A percentile compares a stretch with the other conserved stretches of the same genome.
Conservation (phyloP, 1,284 basidiomycete genomes). For the Tausonia pullulans region DNA sequence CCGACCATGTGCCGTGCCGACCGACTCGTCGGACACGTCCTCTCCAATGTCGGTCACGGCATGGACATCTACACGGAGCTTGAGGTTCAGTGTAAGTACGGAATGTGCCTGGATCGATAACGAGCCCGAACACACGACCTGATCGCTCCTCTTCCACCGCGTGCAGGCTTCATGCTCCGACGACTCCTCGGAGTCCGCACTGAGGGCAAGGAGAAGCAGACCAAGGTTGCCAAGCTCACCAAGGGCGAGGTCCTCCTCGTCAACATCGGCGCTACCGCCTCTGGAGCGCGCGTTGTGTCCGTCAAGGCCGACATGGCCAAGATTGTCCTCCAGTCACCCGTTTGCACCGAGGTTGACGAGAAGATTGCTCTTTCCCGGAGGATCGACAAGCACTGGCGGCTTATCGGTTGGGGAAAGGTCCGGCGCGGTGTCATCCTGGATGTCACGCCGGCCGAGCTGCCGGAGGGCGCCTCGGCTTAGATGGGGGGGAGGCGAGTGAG, state of each 20-base stretch:
- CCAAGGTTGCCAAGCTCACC: conserved; percentile 44
- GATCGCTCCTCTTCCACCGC: background rate
- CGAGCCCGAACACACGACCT: background rate
- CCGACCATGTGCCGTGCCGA: conserved; percentile 95
- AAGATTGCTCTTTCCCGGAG: conserved; percentile 85
- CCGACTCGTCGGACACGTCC: conserved; percentile 88
- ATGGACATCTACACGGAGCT: conserved; percentile 81
- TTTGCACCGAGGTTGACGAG: conserved; percentile 87
- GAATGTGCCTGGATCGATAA: background rate
- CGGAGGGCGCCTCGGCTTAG: background rate
- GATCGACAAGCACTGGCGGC: conserved; percentile 92
- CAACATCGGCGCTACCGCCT: conserved; percentile 90
- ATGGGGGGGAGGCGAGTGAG: no score
- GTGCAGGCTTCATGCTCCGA: conserved; percentile 71
- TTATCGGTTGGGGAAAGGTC: conserved; percentile 36
- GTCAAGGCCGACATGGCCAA: conserved; percentile 89
- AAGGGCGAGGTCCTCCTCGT: conserved; percentile 73
- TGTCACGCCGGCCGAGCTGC: background rate
- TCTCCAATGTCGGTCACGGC: conserved; percentile 85
- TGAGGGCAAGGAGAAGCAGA: conserved; percentile 89
- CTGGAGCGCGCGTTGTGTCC: conserved; percentile 78
- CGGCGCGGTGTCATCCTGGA: conserved; percentile 15
- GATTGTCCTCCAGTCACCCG: conserved; percentile 80
- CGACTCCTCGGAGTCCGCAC: conserved; percentile 95
- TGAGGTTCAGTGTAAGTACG: conserved; percentile 33